Base-by-base conservation (phyloP, 1,139 yeast species). In the Yamadazyma atmosphaerica region DNA sequence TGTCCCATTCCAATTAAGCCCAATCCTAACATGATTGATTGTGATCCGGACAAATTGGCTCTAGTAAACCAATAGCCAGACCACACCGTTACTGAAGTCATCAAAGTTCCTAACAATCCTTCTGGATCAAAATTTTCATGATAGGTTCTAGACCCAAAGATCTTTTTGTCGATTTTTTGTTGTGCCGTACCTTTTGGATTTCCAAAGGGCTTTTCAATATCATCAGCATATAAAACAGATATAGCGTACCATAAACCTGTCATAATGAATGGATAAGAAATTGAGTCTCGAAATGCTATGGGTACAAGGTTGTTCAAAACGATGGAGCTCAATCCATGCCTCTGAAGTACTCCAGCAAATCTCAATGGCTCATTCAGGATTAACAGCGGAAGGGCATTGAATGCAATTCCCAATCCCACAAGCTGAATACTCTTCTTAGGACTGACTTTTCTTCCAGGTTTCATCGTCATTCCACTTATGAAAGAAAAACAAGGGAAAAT, bases 81-180 rank as follows among this genome's bases (percentile, higher is more conserved):
- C 38, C 38, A 36, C 4, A 36, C 33, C 8, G 38, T 36, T 4
- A 36, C 32, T 13, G 38, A 31, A n/a, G 34, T 31, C 38, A 36
- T 36, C 3, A 36, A 22, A 11, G 38, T 16, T 4, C 38, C 38
- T 12, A 36, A 14, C 14, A 36, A 19, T 10, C 38, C 38, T 25
- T 36, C 38, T 19, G 38, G 38, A 25, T 36, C 38, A 32, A 36
- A 36, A 14, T 31, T 6, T 4, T 26, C 14, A 12, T 36, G 35
- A 24, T 36, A 36, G 4, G 38, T 36, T 22, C 38, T 17, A 18
- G 26, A 12, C 8, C 38, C 38, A 19, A 36, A 36, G 7, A 36
- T 36, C 9, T 23, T 17, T 17, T 32, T 24, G 21, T 36, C 38
- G 8, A 36, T 31, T 36, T 27, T 36, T 28, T 36, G 34, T 32